Percentiles rank a stretch among this genome's conserved stretches.
These are phyloP conservation scores for Aspergillus pseudoterreus DNA, from an alignment of 2,329 filamentous ascomycete species.

Conservation along the genomic window DNA sequence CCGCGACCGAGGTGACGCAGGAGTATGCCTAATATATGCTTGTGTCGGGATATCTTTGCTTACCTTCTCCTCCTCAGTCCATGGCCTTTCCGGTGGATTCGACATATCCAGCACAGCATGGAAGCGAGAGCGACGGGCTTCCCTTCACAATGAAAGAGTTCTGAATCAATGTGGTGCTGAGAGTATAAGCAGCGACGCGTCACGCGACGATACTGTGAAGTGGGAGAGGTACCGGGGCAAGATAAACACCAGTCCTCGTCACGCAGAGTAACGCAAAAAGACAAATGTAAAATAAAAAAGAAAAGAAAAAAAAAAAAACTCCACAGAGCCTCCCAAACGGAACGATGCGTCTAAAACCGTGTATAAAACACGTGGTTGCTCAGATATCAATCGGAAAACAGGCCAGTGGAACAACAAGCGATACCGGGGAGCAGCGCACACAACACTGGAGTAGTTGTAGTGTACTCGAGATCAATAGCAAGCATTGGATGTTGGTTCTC, in stretches of 20 bases:
- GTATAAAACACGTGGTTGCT: slow-evolving; percentile 23
- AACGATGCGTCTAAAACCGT: slow-evolving; percentile 24
- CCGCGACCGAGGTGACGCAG: background rate
- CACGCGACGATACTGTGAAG: slow-evolving; percentile 10
- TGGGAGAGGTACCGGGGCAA: background rate
- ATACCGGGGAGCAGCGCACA: slow-evolving; percentile 7
- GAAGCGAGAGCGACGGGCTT: slow-evolving; percentile 19
- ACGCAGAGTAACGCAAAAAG: background rate
- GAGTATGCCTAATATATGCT: background rate
- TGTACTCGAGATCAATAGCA: slow-evolving; percentile 17
- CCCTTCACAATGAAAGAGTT: slow-evolving; percentile 7
- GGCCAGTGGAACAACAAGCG: slow-evolving; percentile 13
- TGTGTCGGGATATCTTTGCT: slow-evolving; percentile 1
- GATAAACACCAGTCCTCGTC: background rate
- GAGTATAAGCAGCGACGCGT: slow-evolving; percentile 14
- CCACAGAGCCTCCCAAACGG: slow-evolving; percentile 30
- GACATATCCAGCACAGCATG: slow-evolving; percentile 43
- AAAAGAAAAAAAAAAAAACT: slow-evolving; percentile 14
- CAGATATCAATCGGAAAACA: slow-evolving; percentile 15
- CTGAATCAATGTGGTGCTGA: slow-evolving; percentile 7
- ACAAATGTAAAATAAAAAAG: slow-evolving; percentile 5
- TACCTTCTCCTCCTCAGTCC: slow-evolving; percentile 47
- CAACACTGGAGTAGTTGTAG: slow-evolving; percentile 11
- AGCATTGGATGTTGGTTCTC: slow-evolving; percentile 21
- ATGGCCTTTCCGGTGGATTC: slow-evolving; percentile 40